Evolutionary conservation across 2,329 filamentous ascomycete species (phyloP).

Genomic region (Lecanicillium sp.): DNA sequence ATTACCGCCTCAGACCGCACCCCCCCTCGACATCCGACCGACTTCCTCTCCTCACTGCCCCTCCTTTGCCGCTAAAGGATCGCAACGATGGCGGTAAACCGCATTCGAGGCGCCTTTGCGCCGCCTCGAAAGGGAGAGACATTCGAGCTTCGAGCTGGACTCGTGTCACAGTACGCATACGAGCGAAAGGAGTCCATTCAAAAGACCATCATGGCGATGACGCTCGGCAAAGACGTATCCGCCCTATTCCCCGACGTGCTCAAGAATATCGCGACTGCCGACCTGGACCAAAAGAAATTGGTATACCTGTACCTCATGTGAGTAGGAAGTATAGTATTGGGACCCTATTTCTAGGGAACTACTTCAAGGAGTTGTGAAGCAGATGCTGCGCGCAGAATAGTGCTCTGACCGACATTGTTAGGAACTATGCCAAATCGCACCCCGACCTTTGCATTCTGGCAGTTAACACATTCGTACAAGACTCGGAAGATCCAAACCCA

Average conservation of each 20-base stretch:
- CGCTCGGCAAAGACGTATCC: slow-evolving; percentile 95
- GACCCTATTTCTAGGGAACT: not conserved
- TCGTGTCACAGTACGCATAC: slow-evolving; percentile 98
- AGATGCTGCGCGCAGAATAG: no score
- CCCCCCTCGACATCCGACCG: not conserved
- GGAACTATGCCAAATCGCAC: slow-evolving; percentile 99
- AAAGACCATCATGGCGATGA: slow-evolving; percentile 99
- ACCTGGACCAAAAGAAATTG: slow-evolving; percentile 98
- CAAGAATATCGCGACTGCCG: slow-evolving; percentile 94
- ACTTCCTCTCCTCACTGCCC: slow-evolving; percentile 18
- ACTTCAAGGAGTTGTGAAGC: no score
- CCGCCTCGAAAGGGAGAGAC: slow-evolving; percentile 95
- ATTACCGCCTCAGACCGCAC: not conserved
- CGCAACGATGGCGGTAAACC: slow-evolving; percentile 80
- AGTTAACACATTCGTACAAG: slow-evolving; percentile 98
- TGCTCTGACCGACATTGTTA: slow-evolving; percentile 30
- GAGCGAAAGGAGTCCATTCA: slow-evolving; percentile 99
- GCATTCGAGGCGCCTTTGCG: slow-evolving; percentile 89
- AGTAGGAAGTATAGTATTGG: slow-evolving; percentile 23
- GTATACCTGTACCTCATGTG: slow-evolving; percentile 98
- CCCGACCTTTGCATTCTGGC: slow-evolving; percentile 97
- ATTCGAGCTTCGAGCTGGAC: slow-evolving; percentile 88
- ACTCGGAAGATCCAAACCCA: slow-evolving; percentile 96
- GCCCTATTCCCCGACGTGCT: slow-evolving; percentile 94
- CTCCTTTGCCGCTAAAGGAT: slow-evolving; percentile 20